These are phyloP conservation scores for Nephelium lappaceum DNA, from an alignment of 345 rosid species.

Conservation along the genomic window DNA sequence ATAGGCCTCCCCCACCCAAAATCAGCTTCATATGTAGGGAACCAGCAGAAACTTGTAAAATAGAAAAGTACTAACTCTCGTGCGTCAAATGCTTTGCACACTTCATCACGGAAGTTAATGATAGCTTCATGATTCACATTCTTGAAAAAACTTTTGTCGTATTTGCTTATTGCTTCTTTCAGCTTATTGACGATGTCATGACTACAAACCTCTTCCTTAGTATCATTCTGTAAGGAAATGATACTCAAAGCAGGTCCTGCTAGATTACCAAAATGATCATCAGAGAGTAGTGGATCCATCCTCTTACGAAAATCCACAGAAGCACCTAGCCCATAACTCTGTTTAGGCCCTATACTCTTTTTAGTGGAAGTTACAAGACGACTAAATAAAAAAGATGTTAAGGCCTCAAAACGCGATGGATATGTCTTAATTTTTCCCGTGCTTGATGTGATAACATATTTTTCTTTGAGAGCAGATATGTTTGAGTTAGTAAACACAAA, in stretches of 20 bases:
- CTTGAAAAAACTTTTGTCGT: slow-evolving; percentile 31
- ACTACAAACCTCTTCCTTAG: neutral
- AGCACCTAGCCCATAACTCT: slow-evolving; percentile 28
- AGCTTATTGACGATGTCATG: slow-evolving; percentile 25
- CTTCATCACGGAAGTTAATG: neutral
- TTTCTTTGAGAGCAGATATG: no score
- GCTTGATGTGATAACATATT: slow-evolving; percentile 7
- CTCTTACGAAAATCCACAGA: slow-evolving; percentile 42
- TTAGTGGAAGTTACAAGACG: slow-evolving; percentile 36
- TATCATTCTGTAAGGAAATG: neutral
- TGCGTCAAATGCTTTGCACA: neutral
- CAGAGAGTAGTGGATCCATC: slow-evolving; percentile 33
- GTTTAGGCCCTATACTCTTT: slow-evolving; percentile 7
- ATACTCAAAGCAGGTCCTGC: slow-evolving; percentile 13
- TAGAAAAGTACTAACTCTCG: slow-evolving; percentile 32
- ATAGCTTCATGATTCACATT: slow-evolving; percentile 28
- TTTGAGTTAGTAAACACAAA: no score
- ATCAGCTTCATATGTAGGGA: slow-evolving; percentile 38
- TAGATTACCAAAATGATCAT: slow-evolving; percentile 44
- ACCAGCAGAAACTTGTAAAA: slow-evolving; percentile 41
- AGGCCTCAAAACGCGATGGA: slow-evolving; percentile 41
- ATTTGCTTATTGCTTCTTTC: slow-evolving; percentile 26
- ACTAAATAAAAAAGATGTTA: slow-evolving; percentile 45
- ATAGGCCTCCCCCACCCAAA: no score
- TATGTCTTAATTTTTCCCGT: neutral